Evolutionary conservation across 2,329 filamentous ascomycete genomes (phyloP), one percentile per base, ranked within the genome.

Genomic region (Xylariaceae sp.): DNA sequence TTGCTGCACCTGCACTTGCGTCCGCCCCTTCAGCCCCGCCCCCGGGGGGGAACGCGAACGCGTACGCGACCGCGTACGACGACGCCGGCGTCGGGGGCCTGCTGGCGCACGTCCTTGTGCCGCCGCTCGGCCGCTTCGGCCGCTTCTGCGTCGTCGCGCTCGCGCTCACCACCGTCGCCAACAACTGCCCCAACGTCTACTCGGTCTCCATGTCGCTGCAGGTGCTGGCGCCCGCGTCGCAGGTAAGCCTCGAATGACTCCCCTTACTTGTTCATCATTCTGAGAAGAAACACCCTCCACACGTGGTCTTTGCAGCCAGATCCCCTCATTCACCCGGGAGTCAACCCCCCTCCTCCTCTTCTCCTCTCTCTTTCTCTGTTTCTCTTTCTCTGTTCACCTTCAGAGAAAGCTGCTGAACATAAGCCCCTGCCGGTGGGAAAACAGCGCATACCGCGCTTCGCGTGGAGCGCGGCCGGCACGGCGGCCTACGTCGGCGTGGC

Each of bases 171-270:
- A 81, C 80, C 51, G 67, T 83, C 41, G 79, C 77, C 38, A 83
- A 80, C 61, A 83, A 83, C 59, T 80, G 74, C 52, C 78, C 78
- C 5, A 83, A 82, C 53, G 75, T 81, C 55, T 87, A 88, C 65
- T 83, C 77, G 13, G 72, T 78, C 30, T 70, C 73, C 5, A 65
- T 87, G 24, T 78, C 75, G 10, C 65, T 83, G 23, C 80, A 86
- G 52, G 72, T 83, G 11, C 59, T 86, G 24, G 85, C 33, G 85
- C 32, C 8, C 69, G 11, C 24, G 5, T 16, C 13, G 15, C 21
- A 37, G 33, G 12, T n/a, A n/a, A n/a, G n/a, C n/a, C n/a, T n/a
- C n/a, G n/a, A n/a, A n/a, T n/a, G n/a, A n/a, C n/a, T n/a, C n/a
- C n/a, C n/a, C n/a, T n/a, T n/a, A n/a, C n/a, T n/a, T n/a, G n/a